Evolutionary conservation across 208 protist species (phyloP).

Genomic region (Wallacemonas rigidus): DNA sequence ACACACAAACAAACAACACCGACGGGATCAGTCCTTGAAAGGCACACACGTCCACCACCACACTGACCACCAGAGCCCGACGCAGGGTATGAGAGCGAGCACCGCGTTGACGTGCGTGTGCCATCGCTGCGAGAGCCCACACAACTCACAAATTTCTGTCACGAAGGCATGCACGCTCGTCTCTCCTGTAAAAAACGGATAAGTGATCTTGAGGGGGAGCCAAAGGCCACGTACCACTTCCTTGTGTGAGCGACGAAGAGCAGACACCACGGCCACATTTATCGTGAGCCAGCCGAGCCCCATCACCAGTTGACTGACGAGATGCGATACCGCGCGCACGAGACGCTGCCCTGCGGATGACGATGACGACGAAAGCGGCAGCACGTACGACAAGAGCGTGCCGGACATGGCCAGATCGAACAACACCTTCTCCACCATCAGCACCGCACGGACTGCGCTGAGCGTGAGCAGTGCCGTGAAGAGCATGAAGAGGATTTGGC

Average conservation of each 20-base stretch:
- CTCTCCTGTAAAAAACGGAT: not conserved
- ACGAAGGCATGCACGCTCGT: not conserved
- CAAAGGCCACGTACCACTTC: not conserved
- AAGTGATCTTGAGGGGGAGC: not conserved
- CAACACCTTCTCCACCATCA: not conserved
- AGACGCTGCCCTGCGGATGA: not conserved
- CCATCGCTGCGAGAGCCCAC: not conserved
- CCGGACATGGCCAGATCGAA: not conserved
- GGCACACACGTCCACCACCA: not conserved
- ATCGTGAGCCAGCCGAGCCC: not conserved
- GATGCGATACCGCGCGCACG: too few species aligned
- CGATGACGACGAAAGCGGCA: not conserved
- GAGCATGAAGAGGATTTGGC: not conserved
- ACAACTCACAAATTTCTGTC: not conserved
- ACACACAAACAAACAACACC: not conserved
- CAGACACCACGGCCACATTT: not conserved
- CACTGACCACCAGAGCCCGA: not conserved
- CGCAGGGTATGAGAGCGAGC: not conserved
- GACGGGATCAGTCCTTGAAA: not conserved
- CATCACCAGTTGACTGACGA: not conserved
- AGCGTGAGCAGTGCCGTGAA: not conserved
- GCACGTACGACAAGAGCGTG: not conserved
- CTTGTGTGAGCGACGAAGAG: not conserved
- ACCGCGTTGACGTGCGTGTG: not conserved
- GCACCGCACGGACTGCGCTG: not conserved